Conservation (phyloP, 2,329 filamentous ascomycete genomes). For the Nothophoma quercina region DNA sequence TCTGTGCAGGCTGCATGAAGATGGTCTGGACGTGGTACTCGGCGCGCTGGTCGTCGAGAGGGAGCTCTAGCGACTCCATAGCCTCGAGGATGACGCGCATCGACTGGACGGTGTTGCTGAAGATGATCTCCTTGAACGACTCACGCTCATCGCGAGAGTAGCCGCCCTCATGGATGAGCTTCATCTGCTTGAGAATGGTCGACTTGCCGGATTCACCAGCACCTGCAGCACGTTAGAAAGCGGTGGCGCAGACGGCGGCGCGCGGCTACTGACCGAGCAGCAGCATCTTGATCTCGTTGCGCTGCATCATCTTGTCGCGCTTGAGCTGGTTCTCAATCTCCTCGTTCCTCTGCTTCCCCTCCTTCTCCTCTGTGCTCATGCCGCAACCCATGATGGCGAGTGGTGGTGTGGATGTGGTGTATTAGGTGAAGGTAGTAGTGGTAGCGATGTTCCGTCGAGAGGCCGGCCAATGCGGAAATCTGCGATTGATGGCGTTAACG, state of each 20-base stretch:
- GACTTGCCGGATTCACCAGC: slow-evolving; percentile 98
- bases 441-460: slow-evolving; percentile 39
- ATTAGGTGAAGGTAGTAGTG: slow-evolving; percentile 38
- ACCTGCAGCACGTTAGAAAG: slow-evolving; percentile 62
- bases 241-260: slow-evolving; percentile 15
- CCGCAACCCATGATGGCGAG: slow-evolving; percentile 91
- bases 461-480: slow-evolving; percentile 47
- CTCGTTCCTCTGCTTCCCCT: slow-evolving; percentile 99
- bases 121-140: slow-evolving; percentile 76
- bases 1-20: slow-evolving; percentile 97
- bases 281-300: slow-evolving; percentile 99
- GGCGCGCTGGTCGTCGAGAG: slow-evolving; percentile 88
- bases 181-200: slow-evolving; percentile 96
- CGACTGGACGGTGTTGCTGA: slow-evolving; percentile 74
- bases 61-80: slow-evolving; percentile 76
- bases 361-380: slow-evolving; percentile 99
- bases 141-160: slow-evolving; percentile 89
- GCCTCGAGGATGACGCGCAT: slow-evolving; percentile 75
- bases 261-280: slow-evolving; percentile 77
- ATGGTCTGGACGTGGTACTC: slow-evolving; percentile 98
- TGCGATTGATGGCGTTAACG: slow-evolving; percentile 21
- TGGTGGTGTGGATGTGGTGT: slow-evolving; percentile 22
- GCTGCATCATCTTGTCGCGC: slow-evolving; percentile 97
- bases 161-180: slow-evolving; percentile 98
- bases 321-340: slow-evolving; percentile 99